Conservation (phyloP, 495 filamentous ascomycete genomes). For the Elasticomyces elasticus region DNA sequence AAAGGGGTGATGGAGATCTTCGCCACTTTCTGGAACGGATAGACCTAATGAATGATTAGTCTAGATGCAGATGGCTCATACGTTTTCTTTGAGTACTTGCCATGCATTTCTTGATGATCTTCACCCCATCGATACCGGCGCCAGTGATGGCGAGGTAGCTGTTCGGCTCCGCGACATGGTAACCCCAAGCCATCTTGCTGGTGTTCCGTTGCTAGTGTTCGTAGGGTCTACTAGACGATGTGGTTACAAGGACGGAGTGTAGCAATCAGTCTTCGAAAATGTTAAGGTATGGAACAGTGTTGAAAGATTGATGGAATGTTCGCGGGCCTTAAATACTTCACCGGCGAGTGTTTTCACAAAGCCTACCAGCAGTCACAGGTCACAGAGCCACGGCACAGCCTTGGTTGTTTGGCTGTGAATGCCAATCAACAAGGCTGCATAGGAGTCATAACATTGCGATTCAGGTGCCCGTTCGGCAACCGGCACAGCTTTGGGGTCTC, state of each 20-base stretch:
- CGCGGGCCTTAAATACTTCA: background rate
- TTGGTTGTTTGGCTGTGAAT: background rate
- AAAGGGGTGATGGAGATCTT: constrained; percentile 61
- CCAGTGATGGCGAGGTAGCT: constrained; percentile 64
- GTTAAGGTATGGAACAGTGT: too few relatives aligned
- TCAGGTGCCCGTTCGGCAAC: background rate
- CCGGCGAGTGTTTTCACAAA: background rate
- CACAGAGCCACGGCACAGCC: background rate
- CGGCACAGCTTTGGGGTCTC: background rate
- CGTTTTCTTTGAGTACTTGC: background rate
- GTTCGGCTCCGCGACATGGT: constrained; percentile 35
- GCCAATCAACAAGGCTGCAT: background rate
- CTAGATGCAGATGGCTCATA: too few relatives aligned
- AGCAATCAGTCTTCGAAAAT: too few relatives aligned
- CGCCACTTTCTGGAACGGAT: constrained; percentile 30
- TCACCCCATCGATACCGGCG: constrained; percentile 47
- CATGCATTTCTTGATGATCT: constrained; percentile 56
- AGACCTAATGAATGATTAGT: background rate
- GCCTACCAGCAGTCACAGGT: background rate
- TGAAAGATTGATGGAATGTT: too few relatives aligned
- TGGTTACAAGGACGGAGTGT: too few relatives aligned
- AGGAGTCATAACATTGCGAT: background rate
- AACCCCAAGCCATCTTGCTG: constrained; percentile 20
- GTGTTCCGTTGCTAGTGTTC: too few relatives aligned
- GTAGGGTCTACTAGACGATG: too few relatives aligned